Conservation (phyloP, 805 yeast species). For the Yarrowia hollandica region DNA sequence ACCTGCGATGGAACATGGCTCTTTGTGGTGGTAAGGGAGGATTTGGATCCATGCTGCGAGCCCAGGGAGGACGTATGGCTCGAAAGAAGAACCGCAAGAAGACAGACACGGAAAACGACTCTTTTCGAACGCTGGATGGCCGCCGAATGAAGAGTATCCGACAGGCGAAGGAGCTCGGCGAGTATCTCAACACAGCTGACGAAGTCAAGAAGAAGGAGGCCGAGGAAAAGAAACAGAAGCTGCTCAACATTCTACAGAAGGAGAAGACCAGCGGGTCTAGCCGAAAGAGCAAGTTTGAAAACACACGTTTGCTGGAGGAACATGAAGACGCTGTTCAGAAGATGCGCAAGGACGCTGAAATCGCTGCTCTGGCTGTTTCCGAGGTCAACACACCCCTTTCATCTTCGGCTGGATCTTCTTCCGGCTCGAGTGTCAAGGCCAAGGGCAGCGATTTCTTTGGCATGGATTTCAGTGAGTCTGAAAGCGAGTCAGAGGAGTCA, state of each 20-base stretch:
- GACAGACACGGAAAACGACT: constrained; percentile 39
- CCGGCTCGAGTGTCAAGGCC: constrained; percentile 7
- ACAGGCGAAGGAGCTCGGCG: constrained; percentile 44
- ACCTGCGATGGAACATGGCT: constrained; percentile 14
- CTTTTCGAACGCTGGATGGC: constrained; percentile 48
- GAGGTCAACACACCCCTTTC: background rate
- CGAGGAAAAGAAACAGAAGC: constrained; percentile 44
- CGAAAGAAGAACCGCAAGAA: constrained; percentile 36
- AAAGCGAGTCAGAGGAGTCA: constrained; percentile 5
- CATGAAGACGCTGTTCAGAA: constrained; percentile 38
- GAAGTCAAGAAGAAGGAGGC: constrained; percentile 31
- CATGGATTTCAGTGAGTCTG: constrained; percentile 19
- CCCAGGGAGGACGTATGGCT: constrained; percentile 46
- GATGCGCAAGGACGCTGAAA: constrained; percentile 42
- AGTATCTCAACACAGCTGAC: constrained; percentile 33
- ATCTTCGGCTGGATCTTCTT: constrained; percentile 1
- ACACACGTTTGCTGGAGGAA: constrained; percentile 44
- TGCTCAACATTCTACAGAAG: constrained; percentile 41
- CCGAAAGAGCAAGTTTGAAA: constrained; percentile 43
- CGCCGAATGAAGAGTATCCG: constrained; percentile 44
- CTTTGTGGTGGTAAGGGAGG: constrained; percentile 58
- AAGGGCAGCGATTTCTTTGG: constrained; percentile 22
- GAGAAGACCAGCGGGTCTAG: constrained; percentile 30
- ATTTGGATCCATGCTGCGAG: constrained; percentile 47
- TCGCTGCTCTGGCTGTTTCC: constrained; percentile 33